A percentile compares a stretch with the other conserved stretches of the same genome.
Conservation (phyloP, 2,329 filamentous ascomycete genomes). For the Incumbomyces delicatus region DNA sequence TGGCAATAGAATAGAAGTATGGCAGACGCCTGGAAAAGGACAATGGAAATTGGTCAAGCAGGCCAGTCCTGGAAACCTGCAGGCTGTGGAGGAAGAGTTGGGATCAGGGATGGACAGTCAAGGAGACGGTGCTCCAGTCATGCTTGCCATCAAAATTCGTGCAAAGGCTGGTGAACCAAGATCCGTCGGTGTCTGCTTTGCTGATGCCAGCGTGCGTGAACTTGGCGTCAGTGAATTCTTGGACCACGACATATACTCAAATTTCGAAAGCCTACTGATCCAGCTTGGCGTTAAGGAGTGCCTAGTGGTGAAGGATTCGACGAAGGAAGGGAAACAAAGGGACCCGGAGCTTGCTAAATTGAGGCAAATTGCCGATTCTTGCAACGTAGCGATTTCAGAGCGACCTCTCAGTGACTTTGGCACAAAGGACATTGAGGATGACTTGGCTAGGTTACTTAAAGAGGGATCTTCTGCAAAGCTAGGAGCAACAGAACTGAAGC, state of each 20-base stretch:
- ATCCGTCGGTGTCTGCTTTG: constrained; percentile 90
- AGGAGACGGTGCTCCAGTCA: constrained; percentile 64
- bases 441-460: constrained; percentile 75
- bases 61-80: constrained; percentile 89
- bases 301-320: constrained; percentile 66
- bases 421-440: constrained; percentile 89
- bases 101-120: constrained; percentile 53
- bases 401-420: constrained; percentile 67
- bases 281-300: constrained; percentile 94
- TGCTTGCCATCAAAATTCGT: constrained; percentile 85
- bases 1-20: constrained; percentile 85
- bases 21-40: constrained; percentile 61
- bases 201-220: constrained; percentile 90
- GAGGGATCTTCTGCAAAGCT: constrained; percentile 67
- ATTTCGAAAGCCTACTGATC: constrained; percentile 92
- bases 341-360: constrained; percentile 84
- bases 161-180: constrained; percentile 78
- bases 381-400: constrained; percentile 81
- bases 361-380: constrained; percentile 79
- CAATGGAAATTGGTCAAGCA: constrained; percentile 89
- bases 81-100: constrained; percentile 93
- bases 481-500: constrained; percentile 82
- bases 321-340: constrained; percentile 48
- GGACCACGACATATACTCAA: constrained; percentile 98
- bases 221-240: constrained; percentile 94